Evolutionary conservation across 768 basidiomycete species (phyloP), one percentile per base, ranked within the genome.

Genomic region (Dentipellis fragilis): DNA sequence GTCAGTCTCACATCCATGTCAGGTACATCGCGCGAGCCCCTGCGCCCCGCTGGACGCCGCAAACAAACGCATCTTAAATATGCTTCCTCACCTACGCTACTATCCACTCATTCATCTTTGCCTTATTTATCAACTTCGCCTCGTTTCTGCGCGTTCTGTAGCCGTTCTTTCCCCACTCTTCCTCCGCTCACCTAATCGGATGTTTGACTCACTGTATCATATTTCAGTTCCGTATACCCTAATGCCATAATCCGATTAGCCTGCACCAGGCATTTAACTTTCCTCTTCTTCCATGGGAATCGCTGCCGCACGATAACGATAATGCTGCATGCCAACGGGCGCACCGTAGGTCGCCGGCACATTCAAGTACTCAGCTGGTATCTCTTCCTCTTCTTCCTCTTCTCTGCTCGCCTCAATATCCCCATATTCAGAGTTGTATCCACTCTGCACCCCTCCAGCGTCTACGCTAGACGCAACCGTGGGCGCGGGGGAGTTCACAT

Each of bases 11-110:
- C 36, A 10, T 3, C 10, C 8, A 12, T 23, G 19, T 16, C 29
- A 62, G 69, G 17, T 70, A 70, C 55, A 22, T 51, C 22, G 54
- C 68, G 34, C 58, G 61, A 9, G 62, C 66, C 4, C 67, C 69
- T 23, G 62, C 69, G 2, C 68, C 69, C 10, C 64, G 65, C 7
- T 70, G 69, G 68, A 54, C 29, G 11, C 39, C 38, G 38, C 12
- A 45, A 34, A 34, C 21, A 17, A 51, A 10, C n/a, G 12, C 16
- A 5, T 51, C 29, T 51, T 16, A 9, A n/a, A 16, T 38, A 29
- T 16, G 36, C 21, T n/a, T 45, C n/a, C 5, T 51, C 50, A 34
- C 9, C 36, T 35, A 12, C 9, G 37, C 29, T 42, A 11, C n/a
- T 16, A 36, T 17, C 37, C 19, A 10, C 35, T 39, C 19, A 19